Percentiles rank a stretch among this genome's conserved stretches.
phyloP scores from a whole-genome alignment of 352 stramenopile species.

The Phytopythium ostracodes region DNA sequence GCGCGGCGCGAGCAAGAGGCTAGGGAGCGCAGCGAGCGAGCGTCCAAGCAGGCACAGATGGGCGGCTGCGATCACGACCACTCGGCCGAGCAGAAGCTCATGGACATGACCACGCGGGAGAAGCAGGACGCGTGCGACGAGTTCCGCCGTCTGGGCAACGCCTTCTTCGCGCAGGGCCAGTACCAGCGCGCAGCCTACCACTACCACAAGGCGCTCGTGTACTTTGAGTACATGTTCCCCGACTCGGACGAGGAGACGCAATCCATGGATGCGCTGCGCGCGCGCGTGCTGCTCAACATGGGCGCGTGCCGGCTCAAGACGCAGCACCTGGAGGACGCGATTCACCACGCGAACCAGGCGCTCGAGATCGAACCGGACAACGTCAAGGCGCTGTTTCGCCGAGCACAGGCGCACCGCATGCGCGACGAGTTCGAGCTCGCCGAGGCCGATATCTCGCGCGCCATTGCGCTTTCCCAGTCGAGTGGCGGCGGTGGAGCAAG shows the following conservation, averaged over 20 bases:
- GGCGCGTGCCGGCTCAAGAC: conserved; percentile 69
- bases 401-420: conserved; percentile 57
- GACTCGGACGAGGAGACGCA: conserved; percentile 54
- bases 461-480: conserved; percentile 22
- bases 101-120: conserved; percentile 72
- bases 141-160: conserved; percentile 63
- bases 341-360: conserved; percentile 57
- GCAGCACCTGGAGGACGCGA: conserved; percentile 62
- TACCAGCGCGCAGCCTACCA: conserved; percentile 77
- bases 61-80: conserved; percentile 80
- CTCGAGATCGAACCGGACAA: conserved; percentile 47
- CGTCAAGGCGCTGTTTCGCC: conserved; percentile 68
- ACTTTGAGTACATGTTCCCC: conserved; percentile 86
- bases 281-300: conserved; percentile 73
- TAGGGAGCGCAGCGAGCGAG: conserved; percentile 56
- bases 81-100: conserved; percentile 83
- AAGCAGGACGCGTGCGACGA: conserved; percentile 68
- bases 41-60: conserved; percentile 31
- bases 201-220: conserved; percentile 80
- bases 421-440: conserved; percentile 70
- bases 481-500: neutral
- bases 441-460: conserved; percentile 37
- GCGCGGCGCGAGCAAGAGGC: conserved; percentile 56
- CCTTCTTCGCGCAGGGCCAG: conserved; percentile 77
- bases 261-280: conserved; percentile 44